phyloP scores from a whole-genome alignment of 2,329 filamentous ascomycete genomes.

The Neonectria magnoliae region DNA sequence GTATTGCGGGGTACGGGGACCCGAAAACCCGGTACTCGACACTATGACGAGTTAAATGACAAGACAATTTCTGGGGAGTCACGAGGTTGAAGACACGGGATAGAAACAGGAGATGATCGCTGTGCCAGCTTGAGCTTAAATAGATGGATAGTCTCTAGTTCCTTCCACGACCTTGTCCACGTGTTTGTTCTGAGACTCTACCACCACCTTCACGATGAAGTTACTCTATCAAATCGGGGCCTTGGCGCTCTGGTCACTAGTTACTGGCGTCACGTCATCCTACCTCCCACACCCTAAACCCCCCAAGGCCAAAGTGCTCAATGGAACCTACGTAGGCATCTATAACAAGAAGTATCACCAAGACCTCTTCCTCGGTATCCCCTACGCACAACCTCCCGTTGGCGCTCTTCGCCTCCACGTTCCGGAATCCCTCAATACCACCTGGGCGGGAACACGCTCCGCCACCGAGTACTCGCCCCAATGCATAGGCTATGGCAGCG shows the following conservation, averaged over 20 bases:
- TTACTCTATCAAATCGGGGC: no score
- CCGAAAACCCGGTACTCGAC: not conserved
- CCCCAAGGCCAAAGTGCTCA: slow-evolving; percentile 1
- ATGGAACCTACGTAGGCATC: slow-evolving; percentile 11
- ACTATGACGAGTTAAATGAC: not conserved
- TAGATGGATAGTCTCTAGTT: no score
- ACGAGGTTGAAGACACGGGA: not conserved
- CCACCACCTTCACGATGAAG: no score
- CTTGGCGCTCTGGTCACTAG: no score
- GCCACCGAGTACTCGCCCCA: slow-evolving; percentile 1
- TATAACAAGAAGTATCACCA: slow-evolving; percentile 2
- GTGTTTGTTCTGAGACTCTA: no score
- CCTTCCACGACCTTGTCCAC: no score
- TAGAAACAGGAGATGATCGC: not conserved
- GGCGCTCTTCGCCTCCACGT: slow-evolving; percentile 12
- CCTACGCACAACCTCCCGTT: slow-evolving; percentile 10
- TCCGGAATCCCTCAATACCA: slow-evolving; percentile 12
- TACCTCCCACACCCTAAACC: no score
- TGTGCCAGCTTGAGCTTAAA: no score
- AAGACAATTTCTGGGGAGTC: not conserved
- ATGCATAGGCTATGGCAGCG: slow-evolving; percentile 16
- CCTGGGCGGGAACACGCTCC: slow-evolving; percentile 1
- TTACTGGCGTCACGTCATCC: no score
- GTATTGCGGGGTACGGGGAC: not conserved
- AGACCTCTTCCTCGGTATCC: slow-evolving; percentile 12